A percentile compares a stretch with the other conserved stretches of the same genome.
Evolutionary conservation across 257 asterid species (phyloP).

Genomic region (Capsicum chinense): DNA sequence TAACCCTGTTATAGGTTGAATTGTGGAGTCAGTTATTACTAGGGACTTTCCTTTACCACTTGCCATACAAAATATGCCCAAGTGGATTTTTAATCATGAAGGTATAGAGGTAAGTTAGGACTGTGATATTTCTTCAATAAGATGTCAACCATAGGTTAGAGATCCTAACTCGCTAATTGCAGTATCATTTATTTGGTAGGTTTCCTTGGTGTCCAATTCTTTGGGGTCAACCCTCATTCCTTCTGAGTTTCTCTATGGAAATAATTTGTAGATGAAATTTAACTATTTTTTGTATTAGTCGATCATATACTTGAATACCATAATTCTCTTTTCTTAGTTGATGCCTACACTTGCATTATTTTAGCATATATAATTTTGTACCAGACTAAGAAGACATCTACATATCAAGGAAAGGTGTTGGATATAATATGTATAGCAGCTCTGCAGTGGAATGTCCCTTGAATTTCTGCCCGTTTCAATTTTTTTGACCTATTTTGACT

Average conservation of each 20-base stretch:
- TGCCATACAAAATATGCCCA: background rate
- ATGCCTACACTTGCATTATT: background rate
- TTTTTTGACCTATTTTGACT: no score
- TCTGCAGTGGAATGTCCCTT: background rate
- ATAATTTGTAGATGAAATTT: constrained; percentile 23
- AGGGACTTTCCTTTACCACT: constrained; percentile 21
- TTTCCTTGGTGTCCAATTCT: constrained; percentile 31
- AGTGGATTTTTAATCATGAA: constrained; percentile 12
- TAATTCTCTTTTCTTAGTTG: background rate
- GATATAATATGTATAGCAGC: background rate
- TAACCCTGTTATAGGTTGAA: constrained; percentile 14
- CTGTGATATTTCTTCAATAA: constrained; percentile 7
- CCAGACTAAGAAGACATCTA: background rate
- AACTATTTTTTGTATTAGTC: constrained; percentile 13
- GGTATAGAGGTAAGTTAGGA: constrained; percentile 33
- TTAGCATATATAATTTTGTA: background rate
- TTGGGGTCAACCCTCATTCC: constrained; percentile 32
- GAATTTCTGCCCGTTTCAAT: background rate
- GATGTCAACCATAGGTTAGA: constrained; percentile 27
- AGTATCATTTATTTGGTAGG: constrained; percentile 17
- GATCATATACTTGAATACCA: background rate
- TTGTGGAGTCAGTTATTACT: constrained; percentile 11
- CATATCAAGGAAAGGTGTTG: background rate
- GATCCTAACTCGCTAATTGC: constrained; percentile 29
- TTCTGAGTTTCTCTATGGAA: constrained; percentile 18